phyloP scores from a whole-genome alignment of 2,329 filamentous ascomycete species.

The Amphichorda felina region DNA sequence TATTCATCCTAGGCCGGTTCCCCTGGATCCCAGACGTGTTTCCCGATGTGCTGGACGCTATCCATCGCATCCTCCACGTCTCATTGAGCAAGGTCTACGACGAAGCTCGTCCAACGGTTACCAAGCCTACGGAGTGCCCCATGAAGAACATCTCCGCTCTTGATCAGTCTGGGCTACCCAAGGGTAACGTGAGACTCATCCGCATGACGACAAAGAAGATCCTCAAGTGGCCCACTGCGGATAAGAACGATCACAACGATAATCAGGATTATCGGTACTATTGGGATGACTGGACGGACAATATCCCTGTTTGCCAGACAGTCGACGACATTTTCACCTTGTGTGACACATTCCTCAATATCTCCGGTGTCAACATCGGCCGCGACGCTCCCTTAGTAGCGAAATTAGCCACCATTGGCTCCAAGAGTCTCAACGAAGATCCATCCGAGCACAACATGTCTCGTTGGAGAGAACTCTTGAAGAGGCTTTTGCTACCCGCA shows the following conservation, averaged over 20 bases:
- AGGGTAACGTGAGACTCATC: slow-evolving; percentile 54
- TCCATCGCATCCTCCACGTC: slow-evolving; percentile 78
- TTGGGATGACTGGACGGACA: slow-evolving; percentile 95
- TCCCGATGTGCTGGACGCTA: slow-evolving; percentile 64
- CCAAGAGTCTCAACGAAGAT: slow-evolving; percentile 61
- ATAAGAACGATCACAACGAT: slow-evolving; percentile 64
- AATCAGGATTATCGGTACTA: slow-evolving; percentile 83
- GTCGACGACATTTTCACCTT: slow-evolving; percentile 86
- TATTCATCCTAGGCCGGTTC: slow-evolving; percentile 86
- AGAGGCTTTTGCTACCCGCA: slow-evolving; percentile 74
- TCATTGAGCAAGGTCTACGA: slow-evolving; percentile 64
- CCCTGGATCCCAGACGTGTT: slow-evolving; percentile 85
- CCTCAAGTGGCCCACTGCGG: slow-evolving; percentile 75
- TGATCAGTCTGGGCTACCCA: slow-evolving; percentile 57
- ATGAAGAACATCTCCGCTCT: slow-evolving; percentile 32
- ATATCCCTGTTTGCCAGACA: slow-evolving; percentile 79
- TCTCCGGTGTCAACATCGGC: slow-evolving; percentile 82
- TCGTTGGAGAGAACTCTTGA: slow-evolving; percentile 78
- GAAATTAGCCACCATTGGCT: slow-evolving; percentile 79
- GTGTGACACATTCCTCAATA: slow-evolving; percentile 71
- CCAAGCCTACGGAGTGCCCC: slow-evolving; percentile 19
- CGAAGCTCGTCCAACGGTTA: slow-evolving; percentile 26
- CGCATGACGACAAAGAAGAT: slow-evolving; percentile 52
- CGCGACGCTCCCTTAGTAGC: slow-evolving; percentile 66
- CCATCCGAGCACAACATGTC: slow-evolving; percentile 54